Percentiles rank a stretch among this genome's conserved stretches.
Evolutionary conservation across 768 basidiomycete species (phyloP).

Genomic region (Cubamyces lactineus): DNA sequence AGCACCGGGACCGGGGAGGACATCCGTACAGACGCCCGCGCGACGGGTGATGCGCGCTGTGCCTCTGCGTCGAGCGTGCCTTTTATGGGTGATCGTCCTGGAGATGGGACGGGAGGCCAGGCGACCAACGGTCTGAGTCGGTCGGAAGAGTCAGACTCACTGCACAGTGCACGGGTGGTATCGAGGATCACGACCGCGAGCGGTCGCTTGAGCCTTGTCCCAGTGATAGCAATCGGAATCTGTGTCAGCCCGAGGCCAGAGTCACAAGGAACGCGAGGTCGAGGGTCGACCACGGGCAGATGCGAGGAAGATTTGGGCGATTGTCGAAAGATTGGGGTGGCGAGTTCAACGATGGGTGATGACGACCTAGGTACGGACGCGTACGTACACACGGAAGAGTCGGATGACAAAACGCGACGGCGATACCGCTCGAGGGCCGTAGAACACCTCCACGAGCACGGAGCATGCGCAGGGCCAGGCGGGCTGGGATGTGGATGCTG

Average conservation of each 20-base stretch:
- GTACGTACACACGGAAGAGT: neutral
- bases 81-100: constrained; percentile 21
- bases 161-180: no score
- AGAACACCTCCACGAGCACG: neutral
- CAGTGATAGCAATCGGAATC: no score
- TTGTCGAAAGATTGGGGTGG: neutral
- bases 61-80: constrained; percentile 1
- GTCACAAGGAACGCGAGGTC: no score
- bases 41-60: neutral
- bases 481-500: no score
- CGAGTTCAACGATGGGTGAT: neutral
- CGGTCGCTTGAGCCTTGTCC: no score
- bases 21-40: constrained; percentile 9
- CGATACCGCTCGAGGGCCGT: constrained; percentile 10
- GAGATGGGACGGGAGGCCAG: constrained; percentile 4
- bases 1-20: constrained; percentile 20
- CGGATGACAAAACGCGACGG: neutral
- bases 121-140: neutral
- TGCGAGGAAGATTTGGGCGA: neutral
- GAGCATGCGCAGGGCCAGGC: neutral
- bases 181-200: no score
- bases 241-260: no score
- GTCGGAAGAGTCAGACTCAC: neutral
- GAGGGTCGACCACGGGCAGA: no score
- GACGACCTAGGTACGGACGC: neutral